A percentile compares a stretch with the other conserved stretches of the same genome.
Conservation (phyloP, 805 yeast genomes). For the Hanseniaspora pseudoguilliermondii region DNA sequence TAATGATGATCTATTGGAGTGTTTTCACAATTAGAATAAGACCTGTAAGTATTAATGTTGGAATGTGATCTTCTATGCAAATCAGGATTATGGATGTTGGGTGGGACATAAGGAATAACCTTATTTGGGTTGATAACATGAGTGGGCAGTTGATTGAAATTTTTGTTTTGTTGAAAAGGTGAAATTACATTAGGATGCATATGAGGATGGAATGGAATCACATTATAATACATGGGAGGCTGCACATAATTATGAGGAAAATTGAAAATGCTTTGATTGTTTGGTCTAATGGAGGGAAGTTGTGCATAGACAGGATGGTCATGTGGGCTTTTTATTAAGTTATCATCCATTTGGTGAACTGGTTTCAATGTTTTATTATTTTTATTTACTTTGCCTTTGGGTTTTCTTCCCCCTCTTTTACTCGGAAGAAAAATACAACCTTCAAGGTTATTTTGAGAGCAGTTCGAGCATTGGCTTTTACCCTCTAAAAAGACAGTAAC, state of each 20-base stretch:
- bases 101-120: neutral
- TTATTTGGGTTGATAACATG: neutral
- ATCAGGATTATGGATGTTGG: neutral
- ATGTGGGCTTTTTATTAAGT: too few species aligned
- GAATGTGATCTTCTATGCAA: neutral
- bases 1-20: neutral
- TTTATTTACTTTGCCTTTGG: conserved; percentile 6
- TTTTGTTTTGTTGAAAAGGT: too few species aligned
- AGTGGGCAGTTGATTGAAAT: neutral
- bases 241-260: too few species aligned
- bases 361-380: neutral
- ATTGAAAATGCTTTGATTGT: too few species aligned
- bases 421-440: conserved; percentile 47
- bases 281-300: too few species aligned
- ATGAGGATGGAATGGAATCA: neutral
- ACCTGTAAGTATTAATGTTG: neutral
- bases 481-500: conserved; percentile 20
- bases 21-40: neutral
- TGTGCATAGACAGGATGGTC: too few species aligned
- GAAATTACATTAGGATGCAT: neutral
- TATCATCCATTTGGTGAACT: too few species aligned
- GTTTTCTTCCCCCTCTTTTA: conserved; percentile 45
- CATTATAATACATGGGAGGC: neutral
- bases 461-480: conserved; percentile 35
- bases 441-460: conserved; percentile 30